Evolutionary conservation across 2,329 filamentous ascomycete genomes (phyloP).

Genomic region (Trichoderma atroviride): DNA sequence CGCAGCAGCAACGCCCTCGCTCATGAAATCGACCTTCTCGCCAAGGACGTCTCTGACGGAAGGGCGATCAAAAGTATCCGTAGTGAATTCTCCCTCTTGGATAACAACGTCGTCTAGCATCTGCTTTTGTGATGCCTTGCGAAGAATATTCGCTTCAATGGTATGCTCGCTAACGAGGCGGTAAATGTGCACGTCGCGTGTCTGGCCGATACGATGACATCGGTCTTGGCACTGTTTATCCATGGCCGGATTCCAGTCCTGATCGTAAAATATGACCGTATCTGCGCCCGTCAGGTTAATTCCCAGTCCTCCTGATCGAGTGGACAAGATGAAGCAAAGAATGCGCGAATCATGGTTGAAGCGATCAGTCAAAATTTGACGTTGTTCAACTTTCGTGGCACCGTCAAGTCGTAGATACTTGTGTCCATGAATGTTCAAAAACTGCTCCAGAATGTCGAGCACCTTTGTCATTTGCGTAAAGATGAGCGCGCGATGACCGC

Average conservation of each 20-base stretch:
- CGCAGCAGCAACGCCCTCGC: slow-evolving; percentile 66
- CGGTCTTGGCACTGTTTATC: slow-evolving; percentile 99
- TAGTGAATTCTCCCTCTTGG: slow-evolving; percentile 96
- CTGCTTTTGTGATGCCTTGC: slow-evolving; percentile 95
- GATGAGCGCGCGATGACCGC: slow-evolving; percentile 91
- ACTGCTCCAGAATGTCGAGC: slow-evolving; percentile 94
- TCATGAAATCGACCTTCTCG: slow-evolving; percentile 55
- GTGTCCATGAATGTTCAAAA: slow-evolving; percentile 96
- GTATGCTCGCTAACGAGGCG: slow-evolving; percentile 91
- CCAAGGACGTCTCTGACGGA: slow-evolving; percentile 71
- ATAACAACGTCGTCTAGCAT: slow-evolving; percentile 98
- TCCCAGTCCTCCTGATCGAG: slow-evolving; percentile 88
- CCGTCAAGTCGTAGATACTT: slow-evolving; percentile 96
- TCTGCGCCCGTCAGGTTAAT: slow-evolving; percentile 97
- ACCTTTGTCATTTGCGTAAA: slow-evolving; percentile 99
- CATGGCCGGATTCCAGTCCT: slow-evolving; percentile 99
- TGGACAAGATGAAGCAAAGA: slow-evolving; percentile 92
- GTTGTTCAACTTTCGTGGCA: slow-evolving; percentile 93
- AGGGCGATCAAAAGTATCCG: slow-evolving; percentile 87
- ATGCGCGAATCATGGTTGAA: slow-evolving; percentile 96
- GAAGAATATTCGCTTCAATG: slow-evolving; percentile 95
- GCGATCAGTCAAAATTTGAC: slow-evolving; percentile 90
- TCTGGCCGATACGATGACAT: slow-evolving; percentile 96
- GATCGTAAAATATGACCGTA: slow-evolving; percentile 97
- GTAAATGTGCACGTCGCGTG: slow-evolving; percentile 96